These are phyloP conservation scores for Backusella tuberculispora DNA, from an alignment of 192 early-diverging fungal species.

Conservation along the genomic window DNA sequence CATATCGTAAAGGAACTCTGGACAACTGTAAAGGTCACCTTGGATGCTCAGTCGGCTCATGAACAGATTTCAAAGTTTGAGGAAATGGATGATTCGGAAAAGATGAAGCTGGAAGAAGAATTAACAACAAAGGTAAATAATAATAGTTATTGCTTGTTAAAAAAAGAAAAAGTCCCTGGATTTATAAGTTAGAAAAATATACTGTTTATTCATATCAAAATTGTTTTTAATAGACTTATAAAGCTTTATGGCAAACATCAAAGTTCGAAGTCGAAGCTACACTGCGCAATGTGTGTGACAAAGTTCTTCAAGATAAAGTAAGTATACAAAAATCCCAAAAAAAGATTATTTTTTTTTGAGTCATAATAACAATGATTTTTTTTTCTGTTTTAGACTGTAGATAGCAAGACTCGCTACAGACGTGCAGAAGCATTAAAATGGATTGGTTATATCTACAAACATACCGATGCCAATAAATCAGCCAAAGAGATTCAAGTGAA, in stretches of 20 bases:
- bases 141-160: background rate
- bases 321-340: background rate
- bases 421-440: slow-evolving; percentile 42
- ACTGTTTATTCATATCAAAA: background rate
- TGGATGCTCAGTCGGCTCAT: slow-evolving; percentile 36
- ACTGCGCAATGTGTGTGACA: slow-evolving; percentile 42
- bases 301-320: slow-evolving; percentile 40
- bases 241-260: slow-evolving; percentile 46
- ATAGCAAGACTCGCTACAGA: slow-evolving; percentile 29
- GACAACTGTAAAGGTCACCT: slow-evolving; percentile 35
- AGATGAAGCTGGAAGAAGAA: slow-evolving; percentile 44
- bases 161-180: too few relatives aligned
- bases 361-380: background rate
- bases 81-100: slow-evolving; percentile 38
- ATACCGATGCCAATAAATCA: slow-evolving; percentile 41
- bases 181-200: background rate
- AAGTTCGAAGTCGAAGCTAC: slow-evolving; percentile 46
- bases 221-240: slow-evolving; percentile 25
- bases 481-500: slow-evolving; percentile 30
- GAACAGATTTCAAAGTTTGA: slow-evolving; percentile 40
- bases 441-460: slow-evolving; percentile 45
- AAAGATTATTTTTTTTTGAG: too few relatives aligned
- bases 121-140: slow-evolving; percentile 32
- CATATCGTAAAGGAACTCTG: slow-evolving; percentile 48
- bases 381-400: slow-evolving; percentile 12